A percentile compares a stretch with the other conserved stretches of the same genome.
phyloP scores from a whole-genome alignment of 257 asterid species.

The Oldenlandia corymbosa region DNA sequence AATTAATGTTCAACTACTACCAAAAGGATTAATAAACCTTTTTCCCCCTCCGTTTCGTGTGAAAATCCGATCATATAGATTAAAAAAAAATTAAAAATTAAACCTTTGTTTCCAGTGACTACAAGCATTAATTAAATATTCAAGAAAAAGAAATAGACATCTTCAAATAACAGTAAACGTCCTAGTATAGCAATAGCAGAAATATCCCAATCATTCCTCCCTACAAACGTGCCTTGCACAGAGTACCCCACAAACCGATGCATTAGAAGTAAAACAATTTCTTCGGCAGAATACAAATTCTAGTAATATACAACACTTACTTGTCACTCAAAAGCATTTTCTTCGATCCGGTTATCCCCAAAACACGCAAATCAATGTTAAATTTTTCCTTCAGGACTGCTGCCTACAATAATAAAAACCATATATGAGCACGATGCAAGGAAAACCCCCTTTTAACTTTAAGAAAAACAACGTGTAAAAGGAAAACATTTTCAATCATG shows the following conservation, averaged over 20 bases:
- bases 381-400: constrained; percentile 90
- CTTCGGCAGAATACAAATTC: not conserved
- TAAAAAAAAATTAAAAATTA: too few relatives aligned
- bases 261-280: not conserved
- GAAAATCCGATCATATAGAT: too few relatives aligned
- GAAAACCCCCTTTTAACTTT: not conserved
- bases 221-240: not conserved
- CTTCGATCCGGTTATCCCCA: constrained; percentile 82
- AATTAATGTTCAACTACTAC: too few relatives aligned
- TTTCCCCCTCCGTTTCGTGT: too few relatives aligned
- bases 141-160: too few relatives aligned
- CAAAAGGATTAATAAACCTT: too few relatives aligned
- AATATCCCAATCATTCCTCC: too few relatives aligned
- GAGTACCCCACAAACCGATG: not conserved
- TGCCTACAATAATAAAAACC: constrained; percentile 49
- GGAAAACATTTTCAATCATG: too few relatives aligned
- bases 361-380: constrained; percentile 90
- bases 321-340: constrained; percentile 71
- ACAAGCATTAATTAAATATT: too few relatives aligned
- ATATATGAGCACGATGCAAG: constrained; percentile 1
- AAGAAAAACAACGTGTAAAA: not conserved
- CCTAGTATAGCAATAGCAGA: too few relatives aligned
- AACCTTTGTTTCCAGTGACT: too few relatives aligned
- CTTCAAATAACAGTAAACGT: too few relatives aligned
- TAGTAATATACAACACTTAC: constrained; percentile 41